Evolutionary conservation across 148 eudicot species (phyloP), one percentile per base, ranked within the genome.

Genomic region (Rhododendron simsii): DNA sequence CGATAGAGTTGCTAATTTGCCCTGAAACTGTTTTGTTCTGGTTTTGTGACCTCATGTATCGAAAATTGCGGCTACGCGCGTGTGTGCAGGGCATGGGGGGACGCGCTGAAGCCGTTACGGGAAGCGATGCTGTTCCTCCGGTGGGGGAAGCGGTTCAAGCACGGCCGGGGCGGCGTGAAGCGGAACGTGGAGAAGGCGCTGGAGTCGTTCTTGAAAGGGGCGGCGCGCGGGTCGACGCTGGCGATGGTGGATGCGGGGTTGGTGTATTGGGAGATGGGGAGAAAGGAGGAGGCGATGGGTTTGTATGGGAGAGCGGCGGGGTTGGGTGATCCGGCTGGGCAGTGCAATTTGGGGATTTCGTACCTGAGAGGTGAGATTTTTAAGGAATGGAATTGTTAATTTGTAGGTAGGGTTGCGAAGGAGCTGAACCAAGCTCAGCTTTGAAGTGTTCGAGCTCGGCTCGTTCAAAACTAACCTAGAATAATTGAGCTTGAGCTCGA

Each of bases 221-320:
- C 94, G 20, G 93, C 95, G 5, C 94, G 93, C 5, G 99, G 99
- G 59, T 95, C 93, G 37, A 93, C 96, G 2, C 89, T 94, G 1
- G 98, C 98, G 14, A 95, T 97, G 99, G 98, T 97, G 71, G 99
- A 97, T 77, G 98, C 98, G 0, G 99, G 99, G 0, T 84, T 97
- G 87, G 82, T 95, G 44, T 95, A 93, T 85, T 94, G 98, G 99
- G 99, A 97, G 86, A 94, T 90, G 92, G 99, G 98, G 10, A 87
- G 47, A 87, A 95, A 80, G 84, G 93, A 92, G 14, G 87, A 94
- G 33, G 96, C 93, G 26, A 65, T 94, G 48, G 85, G 73, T 71
- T 88, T 92, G 83, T 97, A 97, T 86, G 79, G 87, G 39, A 84
- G 85, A 30, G 99, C 98, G 3, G 98, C 99, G 44, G 93, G 89